Conservation (phyloP, 495 filamentous ascomycete species). For the Aspergillus sclerotioniger region DNA sequence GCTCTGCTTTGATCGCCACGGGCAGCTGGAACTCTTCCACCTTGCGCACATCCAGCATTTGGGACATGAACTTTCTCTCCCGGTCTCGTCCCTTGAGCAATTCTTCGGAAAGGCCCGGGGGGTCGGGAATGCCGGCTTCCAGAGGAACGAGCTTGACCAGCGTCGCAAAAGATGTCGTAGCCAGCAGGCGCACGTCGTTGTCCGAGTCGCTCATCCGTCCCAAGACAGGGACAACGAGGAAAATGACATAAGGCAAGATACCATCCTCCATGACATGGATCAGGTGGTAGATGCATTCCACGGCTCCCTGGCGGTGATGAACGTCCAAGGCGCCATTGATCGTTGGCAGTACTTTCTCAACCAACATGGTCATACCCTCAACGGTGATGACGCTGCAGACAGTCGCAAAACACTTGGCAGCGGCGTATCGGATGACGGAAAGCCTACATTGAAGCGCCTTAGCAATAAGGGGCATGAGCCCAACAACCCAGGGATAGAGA, state of each 20-base stretch:
- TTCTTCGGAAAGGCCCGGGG: slow-evolving; percentile 84
- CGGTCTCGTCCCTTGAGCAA: slow-evolving; percentile 85
- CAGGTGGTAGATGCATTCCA: slow-evolving; percentile 91
- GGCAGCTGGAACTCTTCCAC: slow-evolving; percentile 92
- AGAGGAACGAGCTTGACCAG: slow-evolving; percentile 98
- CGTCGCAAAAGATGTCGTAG: slow-evolving; percentile 95
- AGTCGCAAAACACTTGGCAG: slow-evolving; percentile 95
- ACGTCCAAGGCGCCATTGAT: slow-evolving; percentile 87
- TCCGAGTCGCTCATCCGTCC: slow-evolving; percentile 99
- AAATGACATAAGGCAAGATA: slow-evolving; percentile 96
- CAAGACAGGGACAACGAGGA: slow-evolving; percentile 96
- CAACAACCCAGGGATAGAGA: slow-evolving; percentile 73
- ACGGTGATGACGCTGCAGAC: slow-evolving; percentile 95
- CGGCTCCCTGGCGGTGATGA: slow-evolving; percentile 83
- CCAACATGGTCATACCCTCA: slow-evolving; percentile 91
- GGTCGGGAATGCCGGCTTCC: slow-evolving; percentile 95
- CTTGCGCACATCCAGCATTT: slow-evolving; percentile 93
- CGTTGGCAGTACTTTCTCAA: slow-evolving; percentile 86
- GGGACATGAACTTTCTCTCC: slow-evolving; percentile 92
- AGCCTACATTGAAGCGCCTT: slow-evolving; percentile 81
- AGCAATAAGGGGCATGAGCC: slow-evolving; percentile 80
- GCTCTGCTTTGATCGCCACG: slow-evolving; percentile 92
- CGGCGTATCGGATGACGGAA: slow-evolving; percentile 91
- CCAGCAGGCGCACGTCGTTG: slow-evolving; percentile 88
- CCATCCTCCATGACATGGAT: slow-evolving; percentile 98